Evolutionary conservation across 768 basidiomycete species (phyloP), one percentile per base, ranked within the genome.

Genomic region (Boletus vinaceobasis): DNA sequence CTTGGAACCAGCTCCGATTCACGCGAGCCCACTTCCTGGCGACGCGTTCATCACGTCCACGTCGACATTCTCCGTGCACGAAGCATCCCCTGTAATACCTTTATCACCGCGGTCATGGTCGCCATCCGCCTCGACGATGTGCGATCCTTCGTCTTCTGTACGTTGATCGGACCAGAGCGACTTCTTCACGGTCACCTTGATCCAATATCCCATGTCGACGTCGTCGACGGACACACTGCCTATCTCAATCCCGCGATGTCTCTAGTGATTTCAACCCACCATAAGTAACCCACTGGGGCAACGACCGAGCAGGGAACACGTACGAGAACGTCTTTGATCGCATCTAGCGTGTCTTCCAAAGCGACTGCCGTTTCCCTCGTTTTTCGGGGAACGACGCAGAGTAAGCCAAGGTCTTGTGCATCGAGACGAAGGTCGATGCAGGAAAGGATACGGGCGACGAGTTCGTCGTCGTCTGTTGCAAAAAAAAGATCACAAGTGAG

Each of bases 141-240:
- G 27, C 13, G 39, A 4, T 14, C 32, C 21, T 31, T 36, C 21
- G 19, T 38, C 35, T 15, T 47, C 50, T 26, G 4, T 17, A 11
- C 1, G 7, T 26, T 29, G 45, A 19, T 43, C 27, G 5, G 14
- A 23, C 32, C 36, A 27, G 17, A 43, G 7, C 23, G 10, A 31
- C 11, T 2, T 36, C 26, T 37, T 29, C 43, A 66, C 17, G 0
- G 48, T 46, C 9, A 56, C 38, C 27, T 23, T 38, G 44, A 62
- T 38, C 55, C 59, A 61, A 43, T 64, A 61, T 27, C 65, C 65
- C 55, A 59, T 47, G n/a, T 67, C 57, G 32, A 65, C 29, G 10
- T 57, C 49, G 9, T 52, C 48, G 1, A 56, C 32, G 3, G 33
- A 46, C 23, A 57, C 14, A 3, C 14, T 23, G 4, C 17, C 11